These are phyloP conservation scores for Orbilia brochopaga DNA, from an alignment of 2,329 filamentous ascomycete species.

Conservation along the genomic window DNA sequence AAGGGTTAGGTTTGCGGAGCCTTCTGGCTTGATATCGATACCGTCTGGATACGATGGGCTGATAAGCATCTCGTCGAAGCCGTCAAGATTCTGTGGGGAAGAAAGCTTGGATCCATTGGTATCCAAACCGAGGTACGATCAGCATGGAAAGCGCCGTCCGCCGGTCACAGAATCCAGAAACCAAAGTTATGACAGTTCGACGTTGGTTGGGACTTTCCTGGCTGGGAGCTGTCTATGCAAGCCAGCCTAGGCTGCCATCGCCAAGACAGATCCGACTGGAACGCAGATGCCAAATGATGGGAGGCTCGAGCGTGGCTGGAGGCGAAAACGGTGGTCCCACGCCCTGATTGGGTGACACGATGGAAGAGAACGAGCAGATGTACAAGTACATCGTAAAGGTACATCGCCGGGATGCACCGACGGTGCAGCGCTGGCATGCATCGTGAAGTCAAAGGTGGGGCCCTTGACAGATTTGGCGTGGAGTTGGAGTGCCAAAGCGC, in stretches of 20 bases:
- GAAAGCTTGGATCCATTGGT: background rate
- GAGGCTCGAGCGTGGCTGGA: constrained; percentile 6
- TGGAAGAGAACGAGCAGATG: too few relatives aligned
- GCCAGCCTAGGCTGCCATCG: constrained; percentile 24
- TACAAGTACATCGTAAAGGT: too few relatives aligned
- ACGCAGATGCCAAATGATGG: constrained; percentile 5
- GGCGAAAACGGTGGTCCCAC: background rate
- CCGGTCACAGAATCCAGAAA: constrained; percentile 15
- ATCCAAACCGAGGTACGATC: background rate
- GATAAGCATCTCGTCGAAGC: background rate
- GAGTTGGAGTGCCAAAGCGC: too few relatives aligned
- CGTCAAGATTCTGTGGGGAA: background rate
- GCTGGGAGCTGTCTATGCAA: background rate
- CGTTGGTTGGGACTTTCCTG: background rate
- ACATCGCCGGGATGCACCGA: too few relatives aligned
- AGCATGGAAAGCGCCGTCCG: constrained; percentile 37
- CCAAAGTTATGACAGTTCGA: background rate
- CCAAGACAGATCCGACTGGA: constrained; percentile 23
- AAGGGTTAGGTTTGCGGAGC: background rate
- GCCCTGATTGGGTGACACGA: background rate
- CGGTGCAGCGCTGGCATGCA: too few relatives aligned
- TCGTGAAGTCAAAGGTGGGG: too few relatives aligned
- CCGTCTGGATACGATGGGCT: background rate
- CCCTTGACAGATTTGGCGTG: too few relatives aligned
- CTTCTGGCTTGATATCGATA: background rate